Conservation (phyloP, 1,139 yeast species). For the Nakaseomyces glabratus region DNA sequence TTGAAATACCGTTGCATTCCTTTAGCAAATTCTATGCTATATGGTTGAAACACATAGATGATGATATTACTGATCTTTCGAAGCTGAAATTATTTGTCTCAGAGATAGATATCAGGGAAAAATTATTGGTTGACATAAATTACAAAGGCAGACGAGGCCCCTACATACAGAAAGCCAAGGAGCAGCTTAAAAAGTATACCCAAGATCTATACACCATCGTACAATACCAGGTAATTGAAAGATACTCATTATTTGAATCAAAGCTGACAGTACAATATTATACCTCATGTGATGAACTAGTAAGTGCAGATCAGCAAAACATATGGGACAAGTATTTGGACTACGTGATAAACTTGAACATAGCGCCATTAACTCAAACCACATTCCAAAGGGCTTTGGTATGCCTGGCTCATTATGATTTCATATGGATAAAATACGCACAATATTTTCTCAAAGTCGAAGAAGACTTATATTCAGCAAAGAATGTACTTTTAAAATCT, state of each 20-base stretch:
- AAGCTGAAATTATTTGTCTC: conserved; percentile 26
- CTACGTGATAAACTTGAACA: conserved; percentile 20
- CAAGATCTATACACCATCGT: conserved; percentile 28
- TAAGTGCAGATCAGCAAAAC: conserved; percentile 19
- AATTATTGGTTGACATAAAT: conserved; percentile 26
- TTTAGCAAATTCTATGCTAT: conserved; percentile 51
- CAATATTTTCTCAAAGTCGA: conserved; percentile 24
- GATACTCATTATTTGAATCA: conserved; percentile 28
- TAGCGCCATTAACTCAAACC: conserved; percentile 17
- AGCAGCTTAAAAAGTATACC: conserved; percentile 23
- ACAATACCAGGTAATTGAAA: conserved; percentile 27
- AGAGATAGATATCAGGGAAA: conserved; percentile 26
- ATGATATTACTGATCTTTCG: conserved; percentile 31
- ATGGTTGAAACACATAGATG: conserved; percentile 36
- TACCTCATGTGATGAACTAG: conserved; percentile 23
- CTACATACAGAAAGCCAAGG: conserved; percentile 24
- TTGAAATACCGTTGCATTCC: conserved; percentile 72
- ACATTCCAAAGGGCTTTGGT: conserved; percentile 29
- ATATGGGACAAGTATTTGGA: conserved; percentile 27
- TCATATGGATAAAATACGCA: conserved; percentile 28
- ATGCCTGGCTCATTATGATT: conserved; percentile 27
- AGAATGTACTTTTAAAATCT: conserved; percentile 20
- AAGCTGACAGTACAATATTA: conserved; percentile 23
- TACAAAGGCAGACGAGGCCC: conserved; percentile 26
- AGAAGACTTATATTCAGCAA: conserved; percentile 21